Conservation (phyloP, 257 asterid species). For the Gynochthodes officinalis region DNA sequence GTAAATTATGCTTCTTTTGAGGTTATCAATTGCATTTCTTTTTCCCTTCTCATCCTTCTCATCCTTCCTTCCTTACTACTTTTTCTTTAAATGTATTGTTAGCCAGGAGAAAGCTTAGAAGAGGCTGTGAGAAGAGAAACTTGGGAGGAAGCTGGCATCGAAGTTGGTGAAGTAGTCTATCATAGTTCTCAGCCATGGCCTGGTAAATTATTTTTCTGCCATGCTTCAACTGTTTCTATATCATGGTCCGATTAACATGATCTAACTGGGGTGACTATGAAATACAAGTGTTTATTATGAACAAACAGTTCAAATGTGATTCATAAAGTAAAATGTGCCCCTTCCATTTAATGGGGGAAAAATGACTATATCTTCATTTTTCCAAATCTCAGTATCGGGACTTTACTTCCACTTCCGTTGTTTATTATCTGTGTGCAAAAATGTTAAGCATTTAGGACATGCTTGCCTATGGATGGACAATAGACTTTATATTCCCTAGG, state of each 20-base stretch:
- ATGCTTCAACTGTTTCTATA: background rate
- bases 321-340: background rate
- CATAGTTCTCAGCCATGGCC: constrained; percentile 99
- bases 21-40: background rate
- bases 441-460: background rate
- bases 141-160: constrained; percentile 92
- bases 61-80: background rate
- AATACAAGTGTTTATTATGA: background rate
- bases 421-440: background rate
- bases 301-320: background rate
- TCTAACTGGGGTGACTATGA: background rate
- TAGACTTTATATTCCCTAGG: background rate
- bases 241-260: background rate
- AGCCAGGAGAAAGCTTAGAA: constrained; percentile 98
- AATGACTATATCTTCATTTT: background rate
- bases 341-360: background rate
- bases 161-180: constrained; percentile 89
- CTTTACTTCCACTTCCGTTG: background rate
- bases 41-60: background rate
- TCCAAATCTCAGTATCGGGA: background rate
- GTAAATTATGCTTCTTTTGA: background rate
- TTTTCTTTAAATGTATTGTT: constrained; percentile 21
- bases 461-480: background rate
- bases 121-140: constrained; percentile 99
- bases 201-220: constrained; percentile 36